Base-by-base conservation (phyloP, 2,329 filamentous ascomycete genomes). In the Claviceps monticola region DNA sequence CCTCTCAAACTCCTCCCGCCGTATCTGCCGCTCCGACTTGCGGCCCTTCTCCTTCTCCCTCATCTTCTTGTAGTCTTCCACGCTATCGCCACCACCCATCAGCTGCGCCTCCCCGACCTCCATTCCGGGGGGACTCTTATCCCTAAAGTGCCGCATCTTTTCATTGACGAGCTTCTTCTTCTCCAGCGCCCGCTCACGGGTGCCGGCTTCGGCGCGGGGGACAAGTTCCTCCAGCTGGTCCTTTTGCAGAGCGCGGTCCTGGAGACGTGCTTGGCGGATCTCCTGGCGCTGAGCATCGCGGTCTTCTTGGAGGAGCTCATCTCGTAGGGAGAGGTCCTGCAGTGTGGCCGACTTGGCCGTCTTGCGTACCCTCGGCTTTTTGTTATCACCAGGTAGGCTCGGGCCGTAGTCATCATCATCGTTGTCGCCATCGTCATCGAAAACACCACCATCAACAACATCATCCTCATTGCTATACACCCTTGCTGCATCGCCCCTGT, bases 11-110 rank as follows among this genome's bases (percentile, higher is more conserved):
- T 95, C 90, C 66, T 96, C 90, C 60, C 86, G 77, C 54, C 88
- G 70, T 16, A 93, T 70, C 73, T 96, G 88, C 50, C 90, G 68
- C 66, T 95, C 89, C 59, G 82, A 88, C 75, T 91, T 94, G 68
- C 83, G 83, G 59, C 78, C 71, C 68, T 88, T 79, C 59, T 80
- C 73, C 53, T 73, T 77, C 58, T 79, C 77, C 66, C 84, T 80
- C 63, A 78, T 71, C 60, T 74, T 75, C 71, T 84, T 90, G 57
- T 83, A 81, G 54, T 88, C 84, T 1, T 76, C 78, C n/a, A 83
- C 59, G 13, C 74, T 76, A 47, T 77, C 77, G 45, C 77, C 83
- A 1, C 77, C 83, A 3, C 87, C 87, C 81, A 96, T 85, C 26
- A 97, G 65, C 51, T 94, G 86, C 16, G 72, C 90, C 0, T 76